A percentile compares a stretch with the other conserved stretches of the same genome.
phyloP scores from a whole-genome alignment of 495 filamentous ascomycete species.

The Talaromyces liani region DNA sequence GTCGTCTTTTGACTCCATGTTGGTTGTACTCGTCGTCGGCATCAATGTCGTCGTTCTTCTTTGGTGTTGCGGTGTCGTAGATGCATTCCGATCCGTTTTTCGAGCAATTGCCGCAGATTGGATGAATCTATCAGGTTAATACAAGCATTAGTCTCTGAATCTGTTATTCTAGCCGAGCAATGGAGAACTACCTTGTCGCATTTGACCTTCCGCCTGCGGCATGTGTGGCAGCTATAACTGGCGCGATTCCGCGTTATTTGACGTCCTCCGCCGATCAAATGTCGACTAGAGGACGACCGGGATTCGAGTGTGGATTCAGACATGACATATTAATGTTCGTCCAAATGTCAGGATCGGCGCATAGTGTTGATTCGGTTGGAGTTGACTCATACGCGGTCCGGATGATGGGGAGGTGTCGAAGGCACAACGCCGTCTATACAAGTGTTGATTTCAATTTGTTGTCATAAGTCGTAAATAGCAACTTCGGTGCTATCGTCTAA shows the following conservation, averaged over 20 bases:
- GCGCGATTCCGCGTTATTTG: constrained; percentile 43
- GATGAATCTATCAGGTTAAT: constrained; percentile 26
- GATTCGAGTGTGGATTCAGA: neutral
- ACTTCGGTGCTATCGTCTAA: neutral
- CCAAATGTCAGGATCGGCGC: neutral
- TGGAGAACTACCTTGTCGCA: constrained; percentile 31
- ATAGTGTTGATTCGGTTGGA: neutral
- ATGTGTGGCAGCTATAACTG: constrained; percentile 43
- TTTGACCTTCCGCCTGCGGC: constrained; percentile 41
- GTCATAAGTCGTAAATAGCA: neutral
- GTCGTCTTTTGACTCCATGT: constrained; percentile 32
- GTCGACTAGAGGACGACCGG: neutral
- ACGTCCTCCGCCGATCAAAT: constrained; percentile 18
- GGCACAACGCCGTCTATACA: neutral
- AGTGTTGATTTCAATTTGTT: neutral
- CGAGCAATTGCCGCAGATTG: constrained; percentile 39
- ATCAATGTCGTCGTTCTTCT: constrained; percentile 14
- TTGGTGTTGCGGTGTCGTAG: constrained; percentile 31
- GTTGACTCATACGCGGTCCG: neutral
- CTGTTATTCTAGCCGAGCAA: neutral
- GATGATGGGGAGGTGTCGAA: neutral
- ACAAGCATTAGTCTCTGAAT: neutral
- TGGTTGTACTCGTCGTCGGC: constrained; percentile 10
- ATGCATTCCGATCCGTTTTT: constrained; percentile 38
- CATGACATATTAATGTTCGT: neutral